A percentile compares a stretch with the other conserved stretches of the same genome.
Evolutionary conservation across 129 eudicot species (phyloP).

Genomic region (Tanacetum coccineum): DNA sequence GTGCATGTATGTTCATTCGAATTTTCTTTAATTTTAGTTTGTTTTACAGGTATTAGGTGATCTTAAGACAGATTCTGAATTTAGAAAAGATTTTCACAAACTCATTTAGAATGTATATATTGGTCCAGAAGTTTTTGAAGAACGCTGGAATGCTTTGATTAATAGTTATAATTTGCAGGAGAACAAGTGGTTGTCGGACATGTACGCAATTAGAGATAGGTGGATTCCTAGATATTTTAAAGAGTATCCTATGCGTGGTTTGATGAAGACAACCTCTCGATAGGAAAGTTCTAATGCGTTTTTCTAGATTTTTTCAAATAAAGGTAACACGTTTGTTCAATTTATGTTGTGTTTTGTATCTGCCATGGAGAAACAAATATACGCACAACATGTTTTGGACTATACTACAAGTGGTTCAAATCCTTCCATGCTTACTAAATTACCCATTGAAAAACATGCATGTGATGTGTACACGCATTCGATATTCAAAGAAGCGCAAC

Average conservation of each 20-base stretch:
- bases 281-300: background rate
- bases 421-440: no score
- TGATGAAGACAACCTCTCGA: constrained; percentile 8
- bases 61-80: background rate
- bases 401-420: no score
- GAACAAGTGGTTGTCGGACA: background rate
- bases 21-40: no score
- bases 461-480: no score
- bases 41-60: background rate
- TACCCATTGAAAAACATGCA: no score
- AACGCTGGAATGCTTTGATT: background rate
- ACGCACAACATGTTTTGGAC: background rate
- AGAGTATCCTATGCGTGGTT: background rate
- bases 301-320: background rate
- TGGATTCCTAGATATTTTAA: constrained; percentile 3
- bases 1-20: background rate
- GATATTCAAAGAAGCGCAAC: no score
- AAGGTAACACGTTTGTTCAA: background rate
- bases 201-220: background rate
- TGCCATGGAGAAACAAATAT: background rate
- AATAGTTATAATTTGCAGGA: background rate
- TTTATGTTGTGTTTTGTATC: background rate
- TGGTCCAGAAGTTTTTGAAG: background rate
- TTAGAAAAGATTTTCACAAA: background rate
- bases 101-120: background rate